A percentile compares a stretch with the other conserved stretches of the same genome.
Conservation (phyloP, 2,329 filamentous ascomycete genomes). For the Pseudocercospora ulei region DNA sequence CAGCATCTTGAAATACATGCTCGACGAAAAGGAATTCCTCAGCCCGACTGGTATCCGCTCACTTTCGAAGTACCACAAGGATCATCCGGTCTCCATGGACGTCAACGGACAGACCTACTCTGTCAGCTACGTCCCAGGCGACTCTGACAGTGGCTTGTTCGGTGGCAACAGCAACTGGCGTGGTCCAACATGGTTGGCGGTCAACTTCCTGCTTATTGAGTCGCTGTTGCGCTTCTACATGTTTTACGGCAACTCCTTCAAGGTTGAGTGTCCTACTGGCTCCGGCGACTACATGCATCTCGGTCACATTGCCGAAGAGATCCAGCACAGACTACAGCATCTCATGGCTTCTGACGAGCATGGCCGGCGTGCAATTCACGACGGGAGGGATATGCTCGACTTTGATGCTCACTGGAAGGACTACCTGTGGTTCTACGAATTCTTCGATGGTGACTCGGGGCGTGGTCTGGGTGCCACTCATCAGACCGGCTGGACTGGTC, state of each 20-base stretch:
- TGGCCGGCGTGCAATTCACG: constrained; percentile 80
- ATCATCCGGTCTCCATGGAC: constrained; percentile 87
- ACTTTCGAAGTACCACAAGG: constrained; percentile 80
- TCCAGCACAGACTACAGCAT: constrained; percentile 89
- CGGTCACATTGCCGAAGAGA: constrained; percentile 85
- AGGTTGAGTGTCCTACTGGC: constrained; percentile 87
- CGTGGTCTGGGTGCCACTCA: constrained; percentile 84
- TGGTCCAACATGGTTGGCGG: constrained; percentile 86
- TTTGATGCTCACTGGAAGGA: constrained; percentile 91
- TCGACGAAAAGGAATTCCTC: constrained; percentile 88
- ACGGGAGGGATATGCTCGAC: constrained; percentile 72
- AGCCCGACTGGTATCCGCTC: constrained; percentile 84
- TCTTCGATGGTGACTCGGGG: constrained; percentile 87
- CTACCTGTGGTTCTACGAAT: constrained; percentile 91
- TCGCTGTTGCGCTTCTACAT: constrained; percentile 92
- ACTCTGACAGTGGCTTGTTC: constrained; percentile 89
- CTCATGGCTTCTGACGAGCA: constrained; percentile 76
- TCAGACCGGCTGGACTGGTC: constrained; percentile 91
- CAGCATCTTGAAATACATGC: constrained; percentile 81
- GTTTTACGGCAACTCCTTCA: constrained; percentile 80
- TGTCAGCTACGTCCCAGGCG: constrained; percentile 85
- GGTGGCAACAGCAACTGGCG: constrained; percentile 98
- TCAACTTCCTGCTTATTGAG: constrained; percentile 90
- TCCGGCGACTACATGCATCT: constrained; percentile 94
- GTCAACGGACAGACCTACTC: constrained; percentile 85